Evolutionary conservation across 805 yeast species (phyloP), one percentile per base, ranked within the genome.

Genomic region (Yamadazyma takamatsuzukensis): DNA sequence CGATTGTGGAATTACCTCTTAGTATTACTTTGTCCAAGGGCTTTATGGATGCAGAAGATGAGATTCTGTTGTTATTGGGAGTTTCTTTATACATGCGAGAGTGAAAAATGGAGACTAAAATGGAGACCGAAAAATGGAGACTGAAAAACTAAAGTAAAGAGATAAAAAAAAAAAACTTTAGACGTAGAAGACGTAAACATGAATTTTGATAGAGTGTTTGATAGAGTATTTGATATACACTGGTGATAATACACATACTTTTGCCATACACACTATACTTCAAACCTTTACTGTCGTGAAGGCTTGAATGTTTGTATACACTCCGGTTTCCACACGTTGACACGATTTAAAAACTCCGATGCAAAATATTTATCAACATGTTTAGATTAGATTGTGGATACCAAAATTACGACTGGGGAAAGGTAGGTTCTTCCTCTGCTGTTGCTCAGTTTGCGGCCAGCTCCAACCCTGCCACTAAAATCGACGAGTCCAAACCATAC

Each of bases 371-470:
- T 15, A 28, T 25, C n/a, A 29, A 25, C 30, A 34, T 36, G 36
- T 63, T 63, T 43, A 63, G 68, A 59, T 54, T 64, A 44, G 61
- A 64, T 49, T 62, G 64, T 61, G 86, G 86, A 17, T 80, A 64
- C 56, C 95, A 84, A 58, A 80, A 80, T 64, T 83, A 83, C 62
- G 93, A 78, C 56, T 83, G 93, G 93, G 89, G 88, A 40, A 90
- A 89, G 53, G 59, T 86, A 36, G 97, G 98, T 27, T 69, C 79
- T 5, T 47, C 76, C 5, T 85, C 96, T 13, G 83, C 95, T 6
- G 98, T 89, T 32, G 98, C 98, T 4, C 80, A 73, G 54, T 90
- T 78, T 55, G 94, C 95, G 27, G 70, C 80, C 23, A 67, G 70
- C 31, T 78, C 94, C 27, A 80, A 83, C 59, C 74, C 85, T 2